These are phyloP conservation scores for Apodospora peruviana DNA, from an alignment of 495 filamentous ascomycete species.

Conservation along the genomic window DNA sequence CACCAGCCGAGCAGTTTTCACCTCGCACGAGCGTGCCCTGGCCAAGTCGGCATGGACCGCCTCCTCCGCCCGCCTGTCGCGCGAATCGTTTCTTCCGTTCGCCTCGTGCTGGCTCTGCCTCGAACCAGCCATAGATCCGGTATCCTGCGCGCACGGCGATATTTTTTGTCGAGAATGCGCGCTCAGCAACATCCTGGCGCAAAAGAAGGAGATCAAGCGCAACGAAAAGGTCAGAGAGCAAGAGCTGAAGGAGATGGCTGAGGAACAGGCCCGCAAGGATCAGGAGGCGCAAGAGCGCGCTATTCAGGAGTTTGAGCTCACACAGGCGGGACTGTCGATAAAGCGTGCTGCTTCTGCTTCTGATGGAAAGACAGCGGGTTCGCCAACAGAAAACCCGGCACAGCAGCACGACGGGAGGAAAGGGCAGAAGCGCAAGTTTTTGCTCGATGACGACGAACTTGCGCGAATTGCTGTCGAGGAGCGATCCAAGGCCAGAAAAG, in stretches of 20 bases:
- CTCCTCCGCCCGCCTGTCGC: conserved; percentile 75
- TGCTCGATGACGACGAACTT: conserved; percentile 77
- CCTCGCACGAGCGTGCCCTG: conserved; percentile 79
- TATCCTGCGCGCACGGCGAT: conserved; percentile 70
- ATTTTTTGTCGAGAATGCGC: conserved; percentile 98
- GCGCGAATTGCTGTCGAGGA: conserved; percentile 65
- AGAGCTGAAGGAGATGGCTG: conserved; percentile 47
- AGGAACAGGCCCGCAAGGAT: conserved; percentile 47
- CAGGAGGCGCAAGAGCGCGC: conserved; percentile 55
- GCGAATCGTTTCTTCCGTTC: conserved; percentile 92
- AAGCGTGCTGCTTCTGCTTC: conserved; percentile 31
- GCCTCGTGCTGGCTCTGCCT: conserved; percentile 87
- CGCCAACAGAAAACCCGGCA: conserved; percentile 11
- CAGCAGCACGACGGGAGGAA: conserved; percentile 39
- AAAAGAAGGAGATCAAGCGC: conserved; percentile 89
- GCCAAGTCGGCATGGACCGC: conserved; percentile 77
- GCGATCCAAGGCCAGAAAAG: conserved; percentile 58
- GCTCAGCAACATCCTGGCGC: conserved; percentile 80
- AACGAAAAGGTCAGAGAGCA: conserved; percentile 62
- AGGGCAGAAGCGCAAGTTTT: conserved; percentile 71
- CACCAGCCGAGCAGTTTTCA: conserved; percentile 94
- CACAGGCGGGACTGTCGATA: conserved; percentile 64
- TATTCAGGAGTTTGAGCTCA: conserved; percentile 57
- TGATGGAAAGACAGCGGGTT: conserved; percentile 20
- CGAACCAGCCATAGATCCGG: conserved; percentile 74